Conservation (phyloP, 306 rosid species). For the Dalbergia cultrata region DNA sequence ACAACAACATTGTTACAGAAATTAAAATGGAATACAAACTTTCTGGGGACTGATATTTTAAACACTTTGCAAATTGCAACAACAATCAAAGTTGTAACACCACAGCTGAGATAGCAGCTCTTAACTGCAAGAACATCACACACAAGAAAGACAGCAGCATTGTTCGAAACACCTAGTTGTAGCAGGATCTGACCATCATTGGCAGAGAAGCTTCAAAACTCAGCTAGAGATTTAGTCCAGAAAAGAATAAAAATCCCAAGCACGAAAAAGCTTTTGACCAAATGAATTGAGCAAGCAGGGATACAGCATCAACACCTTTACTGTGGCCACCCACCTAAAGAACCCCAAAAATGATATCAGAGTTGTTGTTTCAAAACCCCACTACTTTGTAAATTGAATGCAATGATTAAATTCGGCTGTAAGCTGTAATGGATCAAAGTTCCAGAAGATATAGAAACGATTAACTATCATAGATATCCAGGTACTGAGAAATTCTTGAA, state of each 20-base stretch:
- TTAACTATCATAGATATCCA: background rate
- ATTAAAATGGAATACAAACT: slow-evolving; percentile 3
- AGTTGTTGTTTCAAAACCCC: slow-evolving; percentile 24
- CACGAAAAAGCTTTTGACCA: slow-evolving; percentile 34
- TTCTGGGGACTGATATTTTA: slow-evolving; percentile 25
- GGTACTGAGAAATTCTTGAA: background rate
- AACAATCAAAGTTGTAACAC: slow-evolving; percentile 25
- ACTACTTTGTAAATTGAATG: slow-evolving; percentile 5
- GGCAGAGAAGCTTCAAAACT: slow-evolving; percentile 35
- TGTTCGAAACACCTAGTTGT: slow-evolving; percentile 3
- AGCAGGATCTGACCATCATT: slow-evolving; percentile 38
- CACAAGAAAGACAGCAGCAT: slow-evolving; percentile 23
- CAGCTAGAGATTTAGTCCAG: slow-evolving; percentile 43
- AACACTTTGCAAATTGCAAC: slow-evolving; percentile 8
- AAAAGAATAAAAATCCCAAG: slow-evolving; percentile 28
- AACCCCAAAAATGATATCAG: slow-evolving; percentile 20
- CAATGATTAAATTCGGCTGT: background rate
- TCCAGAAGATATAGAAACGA: slow-evolving; percentile 10
- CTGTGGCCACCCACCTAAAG: slow-evolving; percentile 29
- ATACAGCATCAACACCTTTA: slow-evolving; percentile 42
- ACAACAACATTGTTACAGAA: slow-evolving; percentile 18
- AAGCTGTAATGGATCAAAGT: background rate
- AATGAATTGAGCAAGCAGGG: slow-evolving; percentile 24
- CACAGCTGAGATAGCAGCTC: slow-evolving; percentile 43
- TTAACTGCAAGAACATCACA: slow-evolving; percentile 44